Percentiles rank a stretch among this genome's conserved stretches.
Conservation (phyloP, 352 stramenopile species). For the Phytophthora rubi region DNA sequence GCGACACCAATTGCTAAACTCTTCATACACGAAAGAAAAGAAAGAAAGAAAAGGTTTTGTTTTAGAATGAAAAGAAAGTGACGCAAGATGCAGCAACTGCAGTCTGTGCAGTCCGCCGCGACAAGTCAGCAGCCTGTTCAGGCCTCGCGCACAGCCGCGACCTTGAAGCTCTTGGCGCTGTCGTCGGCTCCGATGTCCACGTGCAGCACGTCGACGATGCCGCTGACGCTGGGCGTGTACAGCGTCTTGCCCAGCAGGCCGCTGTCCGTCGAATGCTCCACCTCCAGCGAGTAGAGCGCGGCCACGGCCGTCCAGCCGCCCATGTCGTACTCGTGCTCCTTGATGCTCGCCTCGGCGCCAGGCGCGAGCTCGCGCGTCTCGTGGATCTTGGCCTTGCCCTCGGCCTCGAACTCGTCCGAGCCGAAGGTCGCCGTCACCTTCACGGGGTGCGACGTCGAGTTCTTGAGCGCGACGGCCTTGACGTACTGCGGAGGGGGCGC, state of each 20-base stretch:
- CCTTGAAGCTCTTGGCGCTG: constrained; percentile 42
- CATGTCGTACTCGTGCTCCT: constrained; percentile 85
- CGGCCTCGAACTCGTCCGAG: constrained; percentile 69
- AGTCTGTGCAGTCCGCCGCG: neutral
- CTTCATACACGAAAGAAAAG: constrained; percentile 26
- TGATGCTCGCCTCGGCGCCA: constrained; percentile 42
- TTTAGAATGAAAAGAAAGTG: constrained; percentile 24
- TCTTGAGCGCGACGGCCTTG: constrained; percentile 78
- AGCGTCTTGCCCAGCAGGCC: constrained; percentile 42
- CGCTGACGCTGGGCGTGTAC: constrained; percentile 62
- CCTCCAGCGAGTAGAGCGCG: constrained; percentile 62
- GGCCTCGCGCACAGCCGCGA: constrained; percentile 51
- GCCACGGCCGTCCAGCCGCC: constrained; percentile 71
- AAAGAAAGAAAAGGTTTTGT: constrained; percentile 33
- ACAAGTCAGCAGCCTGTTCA: constrained; percentile 18
- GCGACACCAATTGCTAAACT: constrained; percentile 29
- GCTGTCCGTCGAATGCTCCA: constrained; percentile 43
- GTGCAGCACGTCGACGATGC: constrained; percentile 67
- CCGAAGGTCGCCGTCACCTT: constrained; percentile 73
- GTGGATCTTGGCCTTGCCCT: constrained; percentile 70
- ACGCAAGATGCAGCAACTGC: neutral
- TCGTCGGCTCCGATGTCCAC: constrained; percentile 60
- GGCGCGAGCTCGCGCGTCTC: constrained; percentile 61
- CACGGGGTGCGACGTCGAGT: constrained; percentile 61
- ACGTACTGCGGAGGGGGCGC: constrained; percentile 68